Base-by-base conservation (phyloP, 371 early-diverging fungal genomes). In the Mucor saturninus region DNA sequence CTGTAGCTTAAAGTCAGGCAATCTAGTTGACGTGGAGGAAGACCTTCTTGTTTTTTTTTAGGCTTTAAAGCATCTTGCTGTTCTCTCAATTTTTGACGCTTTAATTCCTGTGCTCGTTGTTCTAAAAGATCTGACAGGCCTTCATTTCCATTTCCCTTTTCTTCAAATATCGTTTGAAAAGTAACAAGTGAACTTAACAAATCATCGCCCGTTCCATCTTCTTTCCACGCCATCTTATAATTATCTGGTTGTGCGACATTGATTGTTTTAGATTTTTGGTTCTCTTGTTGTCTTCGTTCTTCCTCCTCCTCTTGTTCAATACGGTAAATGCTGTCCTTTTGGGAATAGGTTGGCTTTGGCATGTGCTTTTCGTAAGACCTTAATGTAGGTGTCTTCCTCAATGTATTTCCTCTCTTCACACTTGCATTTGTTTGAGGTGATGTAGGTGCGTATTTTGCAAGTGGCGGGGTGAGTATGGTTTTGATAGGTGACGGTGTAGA, bases 201-300 rank as follows among this genome's bases (percentile, higher is more conserved):
- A 59, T 81, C 79, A 46, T 81, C 72, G 9, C 79, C 77, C 28
- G 68, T 75, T 5, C 55, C 63, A 15, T 79, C 79, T 31, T 81
- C 78, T 35, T 75, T 77, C 82, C 82, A 82, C 15, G 79, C 77
- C 10, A 79, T 81, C 28, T 70, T 38, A 45, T 79, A 81, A 9
- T 62, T 61, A 31, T 77, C 77, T 13, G 61, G 29, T 54, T 40
- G 40, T 15, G 28, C 37, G 5, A 35, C 35, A 35, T 7, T 35
- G 21, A 6, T 40, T 50, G 54, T 48, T 10, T 39, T 13, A 5
- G 45, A 11, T 58, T 49, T 49, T 26, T 48, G 59, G 56, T 15
- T 43, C n/a, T 51, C 15, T 9, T 53, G 39, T n/a, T 14, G 28
- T 21, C 45, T 51, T 26, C 35, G 11, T 37, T 4, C 30, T n/a